A percentile compares a stretch with the other conserved stretches of the same genome.
These are phyloP conservation scores for Pseudoneurospora amorphoporcata DNA, from an alignment of 495 filamentous ascomycete genomes.

Conservation along the genomic window DNA sequence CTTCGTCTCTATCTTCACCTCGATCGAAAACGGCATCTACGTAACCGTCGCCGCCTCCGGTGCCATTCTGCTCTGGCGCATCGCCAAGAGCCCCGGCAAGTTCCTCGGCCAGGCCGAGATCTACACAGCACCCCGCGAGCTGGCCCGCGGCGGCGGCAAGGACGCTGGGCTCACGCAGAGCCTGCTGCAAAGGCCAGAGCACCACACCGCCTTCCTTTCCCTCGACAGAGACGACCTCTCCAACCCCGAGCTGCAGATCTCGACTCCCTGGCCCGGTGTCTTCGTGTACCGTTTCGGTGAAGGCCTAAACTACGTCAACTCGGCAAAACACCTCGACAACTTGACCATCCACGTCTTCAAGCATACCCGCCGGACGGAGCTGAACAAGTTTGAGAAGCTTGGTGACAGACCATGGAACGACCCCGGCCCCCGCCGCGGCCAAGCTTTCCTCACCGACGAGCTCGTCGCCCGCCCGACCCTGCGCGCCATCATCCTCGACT, in stretches of 20 bases:
- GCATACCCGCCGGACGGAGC: slow-evolving; percentile 29
- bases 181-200: background rate
- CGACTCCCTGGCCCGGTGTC: slow-evolving; percentile 36
- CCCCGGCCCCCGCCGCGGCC: slow-evolving; percentile 62
- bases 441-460: slow-evolving; percentile 20
- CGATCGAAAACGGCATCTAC: slow-evolving; percentile 45
- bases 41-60: slow-evolving; percentile 33
- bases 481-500: slow-evolving; percentile 40
- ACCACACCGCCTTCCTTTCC: slow-evolving; percentile 33
- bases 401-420: slow-evolving; percentile 70
- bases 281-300: slow-evolving; percentile 44
- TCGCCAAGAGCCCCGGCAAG: slow-evolving; percentile 34
- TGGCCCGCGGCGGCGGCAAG: slow-evolving; percentile 4
- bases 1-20: slow-evolving; percentile 39
- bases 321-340: slow-evolving; percentile 36
- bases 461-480: slow-evolving; percentile 30
- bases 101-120: slow-evolving; percentile 27
- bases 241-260: slow-evolving; percentile 29
- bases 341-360: slow-evolving; percentile 34
- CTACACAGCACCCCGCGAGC: slow-evolving; percentile 6
- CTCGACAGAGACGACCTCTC: slow-evolving; percentile 31
- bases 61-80: slow-evolving; percentile 35
- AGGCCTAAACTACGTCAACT: slow-evolving; percentile 44
- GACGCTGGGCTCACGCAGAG: background rate
- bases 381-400: slow-evolving; percentile 25